Evolutionary conservation across 768 basidiomycete genomes (phyloP), one percentile per base, ranked within the genome.

Genomic region (Lactarius psammicola): DNA sequence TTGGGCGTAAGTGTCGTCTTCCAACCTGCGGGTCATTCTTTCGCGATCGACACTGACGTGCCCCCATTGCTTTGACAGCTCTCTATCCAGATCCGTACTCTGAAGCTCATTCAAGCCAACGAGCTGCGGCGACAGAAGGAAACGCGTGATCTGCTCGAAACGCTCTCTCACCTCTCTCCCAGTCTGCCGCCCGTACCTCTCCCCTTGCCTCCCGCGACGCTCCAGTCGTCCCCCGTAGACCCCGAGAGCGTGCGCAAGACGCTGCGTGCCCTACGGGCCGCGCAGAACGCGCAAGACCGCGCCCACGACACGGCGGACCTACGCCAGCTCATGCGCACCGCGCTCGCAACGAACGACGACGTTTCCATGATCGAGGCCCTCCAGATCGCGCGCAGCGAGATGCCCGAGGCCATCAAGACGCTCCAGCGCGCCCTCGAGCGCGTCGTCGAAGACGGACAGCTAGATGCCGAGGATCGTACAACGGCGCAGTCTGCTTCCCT

Each of bases 331-430:
- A 82, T 92, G 80, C 82, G 82, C 7, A 74, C 73, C 1, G 87
- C 88, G 17, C 76, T 89, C 33, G 78, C 80, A 59, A 78, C 82
- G 7, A 82, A 82, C 61, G 86, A 78, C 68, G 90, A 92, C 71
- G 82, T 78, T 10, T 82, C 85, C 69, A 85, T 91, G 80, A 75
- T 90, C 36, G 77, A 80, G 23, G 81, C 87, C 1, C 77, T 91
- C 46, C 84, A 88, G 68, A 82, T 88, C 53, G 80, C 80, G 38
- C 77, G 85, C 55, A 83, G 84, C 54, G 88, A 90, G 73, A 87
- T 90, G 82, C 87, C 87, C 1, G 91, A 93, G 74, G 89, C 89
- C 15, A 85, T 92, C 74, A 90, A 90, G 77, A 87, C 90, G 4
- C 79, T 93, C 20, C 90, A 90, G 76, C 77, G 90, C 28, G 85